phyloP scores from a whole-genome alignment of 495 filamentous ascomycete species.

The Bacidia gigantensis region DNA sequence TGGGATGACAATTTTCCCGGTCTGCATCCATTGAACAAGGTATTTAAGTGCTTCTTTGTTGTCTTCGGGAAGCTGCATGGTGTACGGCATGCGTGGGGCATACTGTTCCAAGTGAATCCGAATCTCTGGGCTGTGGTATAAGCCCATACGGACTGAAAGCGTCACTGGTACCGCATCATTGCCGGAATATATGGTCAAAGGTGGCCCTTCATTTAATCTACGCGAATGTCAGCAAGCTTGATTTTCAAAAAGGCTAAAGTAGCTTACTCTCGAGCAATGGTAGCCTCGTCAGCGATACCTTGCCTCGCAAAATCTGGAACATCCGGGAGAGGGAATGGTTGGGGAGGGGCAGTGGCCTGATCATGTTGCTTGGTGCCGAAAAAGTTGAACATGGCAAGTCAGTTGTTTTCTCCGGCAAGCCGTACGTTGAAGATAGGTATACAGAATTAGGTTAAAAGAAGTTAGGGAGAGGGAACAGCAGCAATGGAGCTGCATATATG shows the following conservation, averaged over 20 bases:
- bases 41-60: neutral
- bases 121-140: neutral
- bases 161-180: neutral
- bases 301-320: neutral
- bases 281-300: neutral
- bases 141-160: neutral
- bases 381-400: neutral
- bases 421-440: too few species aligned
- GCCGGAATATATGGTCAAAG: neutral
- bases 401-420: too few species aligned
- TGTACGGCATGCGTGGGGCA: neutral
- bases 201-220: constrained; percentile 2
- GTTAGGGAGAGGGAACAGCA: too few species aligned
- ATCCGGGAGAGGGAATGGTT: neutral
- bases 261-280: neutral
- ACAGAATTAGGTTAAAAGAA: too few species aligned
- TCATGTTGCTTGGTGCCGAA: neutral
- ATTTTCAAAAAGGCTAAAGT: neutral
- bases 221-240: neutral
- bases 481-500: too few species aligned
- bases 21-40: constrained; percentile 3
- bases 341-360: neutral
- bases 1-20: neutral
- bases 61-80: neutral
- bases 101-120: neutral